These are phyloP conservation scores for Anisodus tanguticus DNA, from an alignment of 257 asterid genomes.

Conservation along the genomic window DNA sequence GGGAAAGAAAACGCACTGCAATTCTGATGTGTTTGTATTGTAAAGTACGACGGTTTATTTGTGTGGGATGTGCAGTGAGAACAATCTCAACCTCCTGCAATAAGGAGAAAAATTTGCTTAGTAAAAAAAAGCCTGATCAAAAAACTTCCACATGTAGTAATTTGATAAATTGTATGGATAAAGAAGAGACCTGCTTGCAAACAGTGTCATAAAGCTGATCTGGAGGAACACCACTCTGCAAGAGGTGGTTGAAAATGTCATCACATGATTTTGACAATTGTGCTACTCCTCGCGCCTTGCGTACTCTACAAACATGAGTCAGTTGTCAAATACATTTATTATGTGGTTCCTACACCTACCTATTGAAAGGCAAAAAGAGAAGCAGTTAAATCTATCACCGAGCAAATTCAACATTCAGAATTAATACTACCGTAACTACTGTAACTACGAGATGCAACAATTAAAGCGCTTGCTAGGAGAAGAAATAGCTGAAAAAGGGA, in stretches of 20 bases:
- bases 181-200: conserved; percentile 82
- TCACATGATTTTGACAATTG: conserved; percentile 85
- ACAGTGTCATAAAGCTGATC: conserved; percentile 80
- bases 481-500: conserved; percentile 12
- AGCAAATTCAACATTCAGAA: conserved; percentile 15
- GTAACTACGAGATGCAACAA: neutral
- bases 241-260: conserved; percentile 79
- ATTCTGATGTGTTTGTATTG: conserved; percentile 95
- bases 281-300: conserved; percentile 61
- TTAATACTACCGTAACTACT: neutral
- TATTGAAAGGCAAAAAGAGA: neutral
- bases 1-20: conserved; percentile 57
- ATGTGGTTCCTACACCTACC: neutral
- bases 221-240: conserved; percentile 81
- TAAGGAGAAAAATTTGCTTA: conserved; percentile 25
- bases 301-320: conserved; percentile 61
- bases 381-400: neutral
- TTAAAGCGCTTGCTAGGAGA: neutral
- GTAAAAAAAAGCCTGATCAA: neutral
- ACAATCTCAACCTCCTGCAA: conserved; percentile 93
- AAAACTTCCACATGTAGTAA: neutral
- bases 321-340: neutral
- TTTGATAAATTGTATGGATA: conserved; percentile 5
- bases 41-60: conserved; percentile 87
- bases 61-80: conserved; percentile 99